Percentiles rank a stretch among this genome's conserved stretches.
phyloP scores from a whole-genome alignment of 2,329 filamentous ascomycete species.

The Hypoxylon sp. region DNA sequence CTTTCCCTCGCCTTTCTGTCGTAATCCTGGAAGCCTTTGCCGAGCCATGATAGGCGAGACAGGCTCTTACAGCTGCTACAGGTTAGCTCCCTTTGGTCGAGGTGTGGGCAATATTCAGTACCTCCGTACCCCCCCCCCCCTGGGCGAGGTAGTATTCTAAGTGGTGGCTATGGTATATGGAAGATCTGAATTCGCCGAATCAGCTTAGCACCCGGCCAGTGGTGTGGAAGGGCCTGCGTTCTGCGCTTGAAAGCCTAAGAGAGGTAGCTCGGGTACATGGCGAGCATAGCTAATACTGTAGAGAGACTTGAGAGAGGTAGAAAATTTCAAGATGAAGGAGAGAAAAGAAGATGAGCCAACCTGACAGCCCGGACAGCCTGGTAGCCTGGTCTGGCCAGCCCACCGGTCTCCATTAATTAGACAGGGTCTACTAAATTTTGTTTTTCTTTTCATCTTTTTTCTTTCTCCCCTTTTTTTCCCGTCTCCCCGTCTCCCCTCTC shows the following conservation, averaged over 20 bases:
- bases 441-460: conserved; percentile 15
- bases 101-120: conserved; percentile 29
- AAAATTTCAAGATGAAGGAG: too few relatives aligned
- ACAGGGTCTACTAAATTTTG: conserved; percentile 4
- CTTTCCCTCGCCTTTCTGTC: conserved; percentile 9
- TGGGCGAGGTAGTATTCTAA: conserved; percentile 21
- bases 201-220: conserved; percentile 24
- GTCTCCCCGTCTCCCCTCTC: conserved; percentile 1
- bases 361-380: too few relatives aligned
- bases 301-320: too few relatives aligned
- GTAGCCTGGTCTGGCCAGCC: too few relatives aligned
- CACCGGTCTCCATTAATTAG: conserved; percentile 16
- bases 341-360: conserved; percentile 9
- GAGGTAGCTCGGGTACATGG: too few relatives aligned
- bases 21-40: conserved; percentile 29
- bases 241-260: too few relatives aligned
- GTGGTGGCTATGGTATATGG: conserved; percentile 22
- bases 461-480: too few relatives aligned
- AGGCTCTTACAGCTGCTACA: conserved; percentile 31
- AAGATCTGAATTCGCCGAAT: conserved; percentile 36
- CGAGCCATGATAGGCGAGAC: conserved; percentile 29
- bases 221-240: conserved; percentile 1
- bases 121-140: conserved; percentile 1
- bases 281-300: too few relatives aligned
- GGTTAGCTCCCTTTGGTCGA: conserved; percentile 17